Percentiles rank a stretch among this genome's conserved stretches.
These are phyloP conservation scores for Fusarium sambucinum DNA, from an alignment of 2,329 filamentous ascomycete species.

Conservation along the genomic window DNA sequence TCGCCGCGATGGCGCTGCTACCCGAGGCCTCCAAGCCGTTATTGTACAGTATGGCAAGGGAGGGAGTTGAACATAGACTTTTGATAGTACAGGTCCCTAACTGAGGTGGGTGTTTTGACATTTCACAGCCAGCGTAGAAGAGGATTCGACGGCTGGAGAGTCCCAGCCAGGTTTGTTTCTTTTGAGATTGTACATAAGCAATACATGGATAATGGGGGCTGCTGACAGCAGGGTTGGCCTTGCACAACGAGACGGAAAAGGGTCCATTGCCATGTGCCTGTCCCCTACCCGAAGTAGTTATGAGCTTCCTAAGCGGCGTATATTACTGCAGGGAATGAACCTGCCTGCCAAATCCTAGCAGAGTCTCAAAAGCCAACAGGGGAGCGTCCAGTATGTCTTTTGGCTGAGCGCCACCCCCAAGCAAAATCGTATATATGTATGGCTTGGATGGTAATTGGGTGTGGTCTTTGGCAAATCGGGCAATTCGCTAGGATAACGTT, in stretches of 20 bases:
- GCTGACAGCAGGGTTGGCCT: conserved; percentile 39
- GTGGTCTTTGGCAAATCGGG: conserved; percentile 19
- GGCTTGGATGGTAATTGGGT: conserved; percentile 7
- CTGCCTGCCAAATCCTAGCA: conserved; percentile 22
- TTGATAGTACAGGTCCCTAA: conserved; percentile 27
- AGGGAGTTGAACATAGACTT: conserved; percentile 31
- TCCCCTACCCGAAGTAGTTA: conserved; percentile 38
- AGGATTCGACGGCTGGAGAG: conserved; percentile 25
- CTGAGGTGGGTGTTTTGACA: conserved; percentile 32
- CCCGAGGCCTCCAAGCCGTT: conserved; percentile 37
- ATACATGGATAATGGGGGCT: conserved; percentile 19
- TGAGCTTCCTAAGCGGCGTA: conserved; percentile 35
- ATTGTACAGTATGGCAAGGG: conserved; percentile 30
- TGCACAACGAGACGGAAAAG: conserved; percentile 38
- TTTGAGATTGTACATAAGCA: conserved; percentile 15
- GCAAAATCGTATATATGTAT: conserved; percentile 6
- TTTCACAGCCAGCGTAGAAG: conserved; percentile 28
- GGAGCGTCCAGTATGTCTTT: conserved; percentile 31
- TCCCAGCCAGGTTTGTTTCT: conserved; percentile 21
- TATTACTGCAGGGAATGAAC: conserved; percentile 35
- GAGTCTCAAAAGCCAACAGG: conserved; percentile 17
- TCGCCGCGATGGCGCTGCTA: conserved; percentile 21
- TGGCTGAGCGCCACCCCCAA: conserved; percentile 21
- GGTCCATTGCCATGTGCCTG: conserved; percentile 47
- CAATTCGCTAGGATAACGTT: conserved; percentile 17